phyloP scores from a whole-genome alignment of 345 rosid genomes.

The Eucalyptus curtisii region DNA sequence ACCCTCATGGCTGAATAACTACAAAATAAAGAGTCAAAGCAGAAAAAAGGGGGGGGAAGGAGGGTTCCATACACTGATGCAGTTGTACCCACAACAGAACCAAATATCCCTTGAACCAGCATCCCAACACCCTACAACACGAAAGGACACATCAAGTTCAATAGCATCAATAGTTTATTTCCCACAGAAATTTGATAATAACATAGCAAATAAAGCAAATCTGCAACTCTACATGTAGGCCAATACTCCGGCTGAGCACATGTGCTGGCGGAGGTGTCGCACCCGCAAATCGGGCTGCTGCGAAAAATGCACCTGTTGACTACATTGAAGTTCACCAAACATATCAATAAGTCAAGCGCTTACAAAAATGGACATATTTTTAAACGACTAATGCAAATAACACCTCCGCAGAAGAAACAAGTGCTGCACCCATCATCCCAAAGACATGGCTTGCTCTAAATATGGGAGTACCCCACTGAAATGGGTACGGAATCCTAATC shows the following conservation, averaged over 20 bases:
- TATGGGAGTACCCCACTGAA: slow-evolving; percentile 97
- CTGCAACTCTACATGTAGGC: slow-evolving; percentile 52
- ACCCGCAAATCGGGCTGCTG: slow-evolving; percentile 85
- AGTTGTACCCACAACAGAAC: slow-evolving; percentile 73
- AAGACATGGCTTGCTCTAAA: slow-evolving; percentile 92
- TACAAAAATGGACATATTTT: not conserved
- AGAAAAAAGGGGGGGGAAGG: too few relatives aligned
- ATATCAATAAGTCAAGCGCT: not conserved
- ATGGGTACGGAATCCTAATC: slow-evolving; percentile 87
- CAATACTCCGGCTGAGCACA: slow-evolving; percentile 78
- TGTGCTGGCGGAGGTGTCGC: slow-evolving; percentile 97
- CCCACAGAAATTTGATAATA: not conserved
- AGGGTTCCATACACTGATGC: slow-evolving; percentile 74
- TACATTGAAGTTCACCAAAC: slow-evolving; percentile 10
- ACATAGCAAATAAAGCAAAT: not conserved
- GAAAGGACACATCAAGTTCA: not conserved
- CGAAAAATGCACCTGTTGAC: slow-evolving; percentile 79
- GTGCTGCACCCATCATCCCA: slow-evolving; percentile 91
- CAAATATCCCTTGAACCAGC: slow-evolving; percentile 84
- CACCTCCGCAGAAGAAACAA: slow-evolving; percentile 94
- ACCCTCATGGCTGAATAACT: not conserved
- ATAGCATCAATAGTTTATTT: not conserved
- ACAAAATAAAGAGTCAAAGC: not conserved
- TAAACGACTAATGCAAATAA: not conserved
- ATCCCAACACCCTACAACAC: slow-evolving; percentile 61